These are phyloP conservation scores for Astragalus glycyphyllos DNA, from an alignment of 306 rosid species.

Conservation along the genomic window DNA sequence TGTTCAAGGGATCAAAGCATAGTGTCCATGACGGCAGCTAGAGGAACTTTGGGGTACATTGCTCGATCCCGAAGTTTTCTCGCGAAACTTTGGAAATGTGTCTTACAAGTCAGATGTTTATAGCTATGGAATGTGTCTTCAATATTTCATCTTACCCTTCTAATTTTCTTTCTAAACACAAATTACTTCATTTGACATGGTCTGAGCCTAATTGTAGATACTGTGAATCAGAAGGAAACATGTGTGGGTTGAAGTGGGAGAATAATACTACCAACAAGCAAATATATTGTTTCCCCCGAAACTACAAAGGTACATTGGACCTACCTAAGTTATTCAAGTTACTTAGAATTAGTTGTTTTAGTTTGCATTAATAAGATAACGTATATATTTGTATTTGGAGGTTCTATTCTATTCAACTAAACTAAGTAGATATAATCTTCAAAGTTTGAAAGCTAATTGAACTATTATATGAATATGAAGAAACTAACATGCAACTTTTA, in stretches of 20 bases:
- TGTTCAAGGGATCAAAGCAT: conserved; percentile 50
- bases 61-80: conserved; percentile 56
- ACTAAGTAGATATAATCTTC: background rate
- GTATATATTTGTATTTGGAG: background rate
- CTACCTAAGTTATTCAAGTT: too few species aligned
- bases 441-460: background rate
- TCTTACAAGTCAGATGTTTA: conserved; percentile 45
- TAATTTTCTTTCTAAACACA: accelerated
- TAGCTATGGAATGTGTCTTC: too few species aligned
- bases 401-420: background rate
- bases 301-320: conserved; percentile 34
- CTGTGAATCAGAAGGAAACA: conserved; percentile 37
- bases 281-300: conserved; percentile 17
- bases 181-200: conserved; percentile 36
- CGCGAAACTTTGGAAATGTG: conserved; percentile 47
- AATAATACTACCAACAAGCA: background rate
- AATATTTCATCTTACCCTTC: background rate
- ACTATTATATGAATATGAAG: background rate
- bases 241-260: conserved; percentile 49
- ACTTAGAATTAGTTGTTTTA: too few species aligned
- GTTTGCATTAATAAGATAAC: too few species aligned
- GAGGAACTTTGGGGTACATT: conserved; percentile 58
- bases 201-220: conserved; percentile 40
- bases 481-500: background rate
- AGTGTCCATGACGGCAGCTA: conserved; percentile 47